phyloP scores from a whole-genome alignment of 441 rosid genomes.

The Euphorbia celastroides region DNA sequence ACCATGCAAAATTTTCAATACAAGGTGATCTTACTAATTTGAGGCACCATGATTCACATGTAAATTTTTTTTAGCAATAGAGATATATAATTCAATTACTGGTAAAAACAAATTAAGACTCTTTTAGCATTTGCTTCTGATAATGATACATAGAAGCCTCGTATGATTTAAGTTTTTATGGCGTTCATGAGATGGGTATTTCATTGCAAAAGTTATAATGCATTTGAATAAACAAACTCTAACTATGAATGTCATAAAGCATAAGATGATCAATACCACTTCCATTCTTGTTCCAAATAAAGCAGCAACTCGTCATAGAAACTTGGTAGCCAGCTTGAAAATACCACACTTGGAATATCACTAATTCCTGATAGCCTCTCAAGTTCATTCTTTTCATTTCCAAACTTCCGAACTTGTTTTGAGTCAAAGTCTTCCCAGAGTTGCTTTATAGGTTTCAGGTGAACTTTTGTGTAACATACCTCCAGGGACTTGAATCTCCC shows the following conservation, averaged over 20 bases:
- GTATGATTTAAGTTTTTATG: not conserved
- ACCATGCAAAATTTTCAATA: not conserved
- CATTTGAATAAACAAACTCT: slow-evolving; percentile 5
- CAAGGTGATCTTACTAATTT: not conserved
- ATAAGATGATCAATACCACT: slow-evolving; percentile 52
- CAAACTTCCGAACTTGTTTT: slow-evolving; percentile 50
- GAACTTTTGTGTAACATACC: slow-evolving; percentile 82
- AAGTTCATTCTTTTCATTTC: slow-evolving; percentile 53
- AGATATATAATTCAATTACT: not conserved
- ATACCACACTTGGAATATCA: slow-evolving; percentile 45
- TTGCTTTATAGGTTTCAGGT: slow-evolving; percentile 73
- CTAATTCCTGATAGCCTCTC: slow-evolving; percentile 47
- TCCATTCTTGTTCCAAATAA: slow-evolving; percentile 98
- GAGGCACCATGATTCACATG: not conserved
- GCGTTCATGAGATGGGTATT: slow-evolving; percentile 6
- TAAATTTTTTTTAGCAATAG: not conserved
- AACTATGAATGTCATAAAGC: not conserved
- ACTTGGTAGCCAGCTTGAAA: slow-evolving; percentile 87
- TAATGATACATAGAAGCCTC: not conserved
- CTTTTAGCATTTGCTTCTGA: not conserved
- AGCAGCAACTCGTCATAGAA: slow-evolving; percentile 93
- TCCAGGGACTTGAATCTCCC: slow-evolving; percentile 94
- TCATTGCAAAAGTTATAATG: slow-evolving; percentile 8
- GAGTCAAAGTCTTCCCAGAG: slow-evolving; percentile 93
- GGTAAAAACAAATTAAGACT: not conserved